A percentile compares a stretch with the other conserved stretches of the same genome.
Evolutionary conservation across 768 basidiomycete species (phyloP).

Genomic region (Leccinum olivaceopallidum): DNA sequence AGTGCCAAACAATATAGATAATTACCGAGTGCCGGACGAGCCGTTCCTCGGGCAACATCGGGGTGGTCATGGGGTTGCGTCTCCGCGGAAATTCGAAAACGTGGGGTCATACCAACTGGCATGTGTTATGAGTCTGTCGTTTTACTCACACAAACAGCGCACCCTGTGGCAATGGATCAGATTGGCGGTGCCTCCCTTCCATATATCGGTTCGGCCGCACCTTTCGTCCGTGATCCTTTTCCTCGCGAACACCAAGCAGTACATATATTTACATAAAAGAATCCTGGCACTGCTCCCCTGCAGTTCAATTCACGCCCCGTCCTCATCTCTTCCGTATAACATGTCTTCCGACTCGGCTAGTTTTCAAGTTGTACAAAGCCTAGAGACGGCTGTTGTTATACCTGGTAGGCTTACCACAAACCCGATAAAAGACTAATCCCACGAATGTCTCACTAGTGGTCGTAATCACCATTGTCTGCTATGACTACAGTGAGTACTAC

Average conservation of each 20-base stretch:
- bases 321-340: neutral
- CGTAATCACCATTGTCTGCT: conserved; percentile 6
- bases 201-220: neutral
- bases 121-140: neutral
- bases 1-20: neutral
- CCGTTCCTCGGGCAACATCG: too few species aligned
- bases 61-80: too few species aligned
- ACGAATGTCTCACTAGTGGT: neutral
- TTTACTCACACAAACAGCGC: neutral
- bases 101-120: too few species aligned
- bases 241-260: neutral
- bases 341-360: neutral
- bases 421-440: neutral
- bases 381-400: neutral
- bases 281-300: neutral
- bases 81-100: too few species aligned
- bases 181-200: neutral
- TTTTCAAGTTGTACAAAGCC: neutral
- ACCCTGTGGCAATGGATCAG: neutral
- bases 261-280: neutral
- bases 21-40: too few species aligned
- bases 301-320: neutral
- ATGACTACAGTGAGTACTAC: conserved; percentile 15
- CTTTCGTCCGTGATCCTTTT: neutral
- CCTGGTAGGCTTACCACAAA: neutral